Evolutionary conservation across 441 rosid species (phyloP), one percentile per base, ranked within the genome.

Genomic region (Biscutella auriculata): DNA sequence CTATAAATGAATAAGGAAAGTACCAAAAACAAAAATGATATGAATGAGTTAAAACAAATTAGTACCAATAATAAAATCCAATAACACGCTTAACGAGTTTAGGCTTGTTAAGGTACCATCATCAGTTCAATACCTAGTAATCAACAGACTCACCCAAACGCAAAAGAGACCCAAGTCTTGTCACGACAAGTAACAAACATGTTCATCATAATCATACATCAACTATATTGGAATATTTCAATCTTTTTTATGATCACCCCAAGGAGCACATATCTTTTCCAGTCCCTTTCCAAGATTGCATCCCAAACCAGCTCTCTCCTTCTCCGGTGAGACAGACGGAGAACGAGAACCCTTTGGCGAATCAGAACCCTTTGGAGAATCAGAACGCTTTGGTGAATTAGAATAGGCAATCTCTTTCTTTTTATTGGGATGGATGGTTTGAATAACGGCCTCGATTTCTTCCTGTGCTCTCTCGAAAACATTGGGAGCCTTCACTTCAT

Each of bases 221-320:
- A 33, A 33, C 26, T 39, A 37, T 29, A 47, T 21, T n/a, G n/a
- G 25, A 40, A 48, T 25, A 9, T 1, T 36, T 60, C 49, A 68
- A 36, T 62, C 68, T 10, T 68, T 68, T 6, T 68, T 68, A 35
- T 44, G 6, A 43, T 36, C 36, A 29, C 69, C 65, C 65, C 46
- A 57, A 30, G 82, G 82, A 62, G 74, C 10, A 56, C 81, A 78
- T 8, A 77, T 65, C 57, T 73, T 84, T 30, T 81, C 84, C 42
- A 84, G 51, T 41, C 73, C 71, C 51, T 62, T 60, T 11, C 83
- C 87, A 17, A 81, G 19, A 19, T 65, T 57, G 36, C 73, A 72
- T 56, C 68, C 68, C 17, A 81, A 69, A 19, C 84, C 81, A 57
- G 60, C 68, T 16, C 53, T 71, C 40, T 74, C 77, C 37, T 68